Percentiles rank a stretch among this genome's conserved stretches.
These are phyloP conservation scores for Rhizopogon vesiculosus DNA, from an alignment of 768 basidiomycete species.

Conservation along the genomic window DNA sequence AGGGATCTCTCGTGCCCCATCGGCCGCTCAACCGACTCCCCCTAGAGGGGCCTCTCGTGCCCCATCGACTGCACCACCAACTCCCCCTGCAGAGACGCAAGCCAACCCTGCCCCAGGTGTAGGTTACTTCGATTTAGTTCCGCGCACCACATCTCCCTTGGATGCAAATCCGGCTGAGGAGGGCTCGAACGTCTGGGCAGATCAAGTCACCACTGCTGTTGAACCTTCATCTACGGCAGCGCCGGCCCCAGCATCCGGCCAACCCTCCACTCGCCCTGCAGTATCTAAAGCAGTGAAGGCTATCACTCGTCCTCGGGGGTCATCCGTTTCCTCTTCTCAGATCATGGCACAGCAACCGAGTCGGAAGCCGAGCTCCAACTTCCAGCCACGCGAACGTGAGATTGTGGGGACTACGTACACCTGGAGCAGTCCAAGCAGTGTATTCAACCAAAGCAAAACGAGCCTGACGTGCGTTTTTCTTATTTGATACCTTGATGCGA, in stretches of 20 bases:
- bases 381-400: conserved; percentile 22
- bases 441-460: conserved; percentile 11
- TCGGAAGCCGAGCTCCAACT: conserved; percentile 19
- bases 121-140: conserved; percentile 21
- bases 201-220: conserved; percentile 1
- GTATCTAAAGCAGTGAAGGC: conserved; percentile 16
- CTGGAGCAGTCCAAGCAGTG: conserved; percentile 22
- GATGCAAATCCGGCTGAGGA: conserved; percentile 10
- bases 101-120: not conserved
- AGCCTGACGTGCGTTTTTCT: conserved; percentile 14
- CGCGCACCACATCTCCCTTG: conserved; percentile 20
- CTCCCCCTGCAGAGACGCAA: conserved; percentile 11
- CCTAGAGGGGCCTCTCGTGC: conserved; percentile 3
- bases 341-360: conserved; percentile 10
- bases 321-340: conserved; percentile 22
- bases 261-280: not conserved
- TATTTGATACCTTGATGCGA: not conserved
- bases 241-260: not conserved
- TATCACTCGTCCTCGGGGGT: conserved; percentile 18
- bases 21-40: conserved; percentile 5
- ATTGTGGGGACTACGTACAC: conserved; percentile 27
- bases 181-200: conserved; percentile 24
- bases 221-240: conserved; percentile 2
- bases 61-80: not conserved
- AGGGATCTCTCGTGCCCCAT: not conserved